phyloP scores from a whole-genome alignment of 2,329 filamentous ascomycete species.

The Phyllosticta ampelicida region DNA sequence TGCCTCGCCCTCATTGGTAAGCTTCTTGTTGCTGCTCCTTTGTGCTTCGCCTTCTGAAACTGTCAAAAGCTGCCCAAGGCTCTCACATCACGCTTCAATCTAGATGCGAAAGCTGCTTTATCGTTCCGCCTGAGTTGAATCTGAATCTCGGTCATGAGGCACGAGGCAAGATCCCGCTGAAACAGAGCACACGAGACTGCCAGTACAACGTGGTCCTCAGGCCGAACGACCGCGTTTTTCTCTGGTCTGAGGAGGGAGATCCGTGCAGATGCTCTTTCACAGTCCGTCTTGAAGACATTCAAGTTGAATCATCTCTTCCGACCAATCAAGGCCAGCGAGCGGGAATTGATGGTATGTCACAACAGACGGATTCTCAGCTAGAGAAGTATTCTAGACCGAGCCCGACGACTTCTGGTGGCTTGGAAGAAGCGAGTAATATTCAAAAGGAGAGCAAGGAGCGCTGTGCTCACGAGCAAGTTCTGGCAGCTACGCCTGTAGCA shows the following conservation, averaged over 20 bases:
- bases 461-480: no score
- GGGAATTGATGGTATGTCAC: no score
- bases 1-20: background rate
- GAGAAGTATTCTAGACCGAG: no score
- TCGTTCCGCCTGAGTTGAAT: background rate
- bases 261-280: background rate
- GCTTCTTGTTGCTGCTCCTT: background rate
- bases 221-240: background rate
- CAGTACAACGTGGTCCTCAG: background rate
- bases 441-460: no score
- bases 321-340: no score
- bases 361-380: no score
- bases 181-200: background rate
- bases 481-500: no score
- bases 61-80: background rate
- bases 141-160: background rate
- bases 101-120: background rate
- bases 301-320: conserved; percentile 1
- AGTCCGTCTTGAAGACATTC: background rate
- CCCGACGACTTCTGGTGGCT: no score
- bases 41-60: background rate
- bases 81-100: background rate
- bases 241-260: background rate
- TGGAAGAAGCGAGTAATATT: no score
- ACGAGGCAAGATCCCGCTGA: background rate